Conservation (phyloP, 768 basidiomycete species). For the Lentinus tigrinus region DNA sequence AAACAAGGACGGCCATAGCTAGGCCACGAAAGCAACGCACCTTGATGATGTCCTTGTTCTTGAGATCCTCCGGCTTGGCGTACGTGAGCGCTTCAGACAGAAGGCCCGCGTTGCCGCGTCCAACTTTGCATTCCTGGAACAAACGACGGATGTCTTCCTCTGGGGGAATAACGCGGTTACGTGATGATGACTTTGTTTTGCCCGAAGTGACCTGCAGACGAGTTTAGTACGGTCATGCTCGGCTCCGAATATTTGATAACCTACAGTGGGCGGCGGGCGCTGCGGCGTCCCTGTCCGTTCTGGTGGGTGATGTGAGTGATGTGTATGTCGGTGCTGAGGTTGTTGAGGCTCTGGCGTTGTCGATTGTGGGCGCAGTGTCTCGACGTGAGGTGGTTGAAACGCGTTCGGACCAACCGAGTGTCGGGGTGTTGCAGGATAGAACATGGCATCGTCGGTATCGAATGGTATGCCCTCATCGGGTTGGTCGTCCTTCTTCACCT, state of each 20-base stretch:
- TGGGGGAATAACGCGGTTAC: conserved; percentile 54
- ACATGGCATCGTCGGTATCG: conserved; percentile 77
- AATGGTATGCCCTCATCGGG: conserved; percentile 84
- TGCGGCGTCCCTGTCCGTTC: not conserved
- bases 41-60: conserved; percentile 59
- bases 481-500: conserved; percentile 75
- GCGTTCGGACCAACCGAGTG: conserved; percentile 13
- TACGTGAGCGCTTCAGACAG: conserved; percentile 69
- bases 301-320: not conserved
- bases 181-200: conserved; percentile 27
- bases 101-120: conserved; percentile 74
- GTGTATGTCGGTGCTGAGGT: not conserved
- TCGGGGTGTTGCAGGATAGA: conserved; percentile 57
- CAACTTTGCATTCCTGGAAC: conserved; percentile 84
- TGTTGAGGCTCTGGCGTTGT: not conserved
- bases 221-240: not conserved
- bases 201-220: conserved; percentile 2
- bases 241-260: not conserved
- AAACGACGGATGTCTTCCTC: conserved; percentile 85
- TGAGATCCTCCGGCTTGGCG: conserved; percentile 70
- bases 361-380: not conserved
- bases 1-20: not conserved
- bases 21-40: conserved; percentile 37
- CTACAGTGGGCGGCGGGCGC: conserved; percentile 15
- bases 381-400: conserved; percentile 4